Evolutionary conservation across 1,284 basidiomycete species (phyloP), one percentile per base, ranked within the genome.

Genomic region (Ganoderma sinense): DNA sequence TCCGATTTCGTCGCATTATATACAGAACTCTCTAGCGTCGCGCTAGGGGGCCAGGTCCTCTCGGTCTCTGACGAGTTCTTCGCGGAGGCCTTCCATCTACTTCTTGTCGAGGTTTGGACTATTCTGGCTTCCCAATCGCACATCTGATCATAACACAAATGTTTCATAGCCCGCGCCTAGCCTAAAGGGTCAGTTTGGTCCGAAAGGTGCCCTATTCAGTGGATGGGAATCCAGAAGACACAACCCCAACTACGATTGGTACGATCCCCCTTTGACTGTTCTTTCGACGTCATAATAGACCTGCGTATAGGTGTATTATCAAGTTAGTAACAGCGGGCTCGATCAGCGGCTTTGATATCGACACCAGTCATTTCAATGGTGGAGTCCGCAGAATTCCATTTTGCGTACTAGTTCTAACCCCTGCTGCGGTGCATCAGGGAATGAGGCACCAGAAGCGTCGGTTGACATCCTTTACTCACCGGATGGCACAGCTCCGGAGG

Each of bases 51-150:
- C 14, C 81, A 86, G 67, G 86, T 98, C 71, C 80, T 94, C 40
- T 85, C 88, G 10, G 91, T 94, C 66, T 98, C 96, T 6, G 97
- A 99, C 81, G 97, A 99, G 74, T 99, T 99, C 86, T 99, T 99
- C 78, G 96, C 95, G 13, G 90, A 92, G 73, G 95, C 94, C 0
- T 88, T 84, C 70, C 93, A 98, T 81, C 86, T 99, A 29, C 87
- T 99, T 74, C 89, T 95, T 71, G 91, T 93, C 48, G 89, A 91
- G 81, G 96, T 96, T 73, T 77, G 87, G 78, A 53, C 40, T 41
- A 33, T 26, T 39, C 11, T 20, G 13, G 29, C 59, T 51, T 48
- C 13, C 13, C 64, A 56, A 48, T 40, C 39, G 11, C 39, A 26
- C 26, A 39, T 40, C 20, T 65, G 39, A 36, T 60, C 64, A 66